Conservation (phyloP, 306 rosid species). For the Cicer arietinum region DNA sequence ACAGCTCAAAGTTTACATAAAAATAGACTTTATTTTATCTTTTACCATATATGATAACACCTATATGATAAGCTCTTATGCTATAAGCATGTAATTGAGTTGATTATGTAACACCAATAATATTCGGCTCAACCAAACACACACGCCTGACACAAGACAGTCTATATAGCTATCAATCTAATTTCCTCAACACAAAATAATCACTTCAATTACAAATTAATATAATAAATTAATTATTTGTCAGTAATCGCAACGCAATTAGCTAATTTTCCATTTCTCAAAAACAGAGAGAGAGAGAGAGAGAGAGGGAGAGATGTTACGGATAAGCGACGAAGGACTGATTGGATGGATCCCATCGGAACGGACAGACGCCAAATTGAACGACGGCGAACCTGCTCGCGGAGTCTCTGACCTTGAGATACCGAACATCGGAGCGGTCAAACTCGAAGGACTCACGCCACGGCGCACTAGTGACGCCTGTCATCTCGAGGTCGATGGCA, state of each 20-base stretch:
- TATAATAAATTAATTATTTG: not conserved
- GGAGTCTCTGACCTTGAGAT: slow-evolving; percentile 88
- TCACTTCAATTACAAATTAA: slow-evolving; percentile 7
- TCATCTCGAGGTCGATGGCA: slow-evolving; percentile 96
- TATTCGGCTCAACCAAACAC: not conserved
- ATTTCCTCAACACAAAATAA: not conserved
- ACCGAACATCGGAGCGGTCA: slow-evolving; percentile 86
- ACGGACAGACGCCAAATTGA: slow-evolving; percentile 94
- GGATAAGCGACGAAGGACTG: slow-evolving; percentile 75
- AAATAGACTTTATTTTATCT: not conserved
- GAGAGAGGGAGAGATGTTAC: slow-evolving; percentile 44
- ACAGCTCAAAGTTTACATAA: not conserved
- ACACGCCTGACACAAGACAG: not conserved
- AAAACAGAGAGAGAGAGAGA: not conserved
- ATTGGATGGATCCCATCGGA: slow-evolving; percentile 77
- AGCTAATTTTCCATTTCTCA: slow-evolving; percentile 3
- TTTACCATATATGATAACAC: not conserved
- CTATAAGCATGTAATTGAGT: not conserved
- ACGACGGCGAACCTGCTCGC: slow-evolving; percentile 85
- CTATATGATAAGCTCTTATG: not conserved
- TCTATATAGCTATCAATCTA: not conserved
- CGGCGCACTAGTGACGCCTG: slow-evolving; percentile 88
- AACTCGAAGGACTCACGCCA: slow-evolving; percentile 87
- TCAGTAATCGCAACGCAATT: not conserved
- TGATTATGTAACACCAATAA: not conserved